Percentiles rank a stretch among this genome's conserved stretches.
Conservation (phyloP, 2,329 filamentous ascomycete species). For the Cladosporium phlei region DNA sequence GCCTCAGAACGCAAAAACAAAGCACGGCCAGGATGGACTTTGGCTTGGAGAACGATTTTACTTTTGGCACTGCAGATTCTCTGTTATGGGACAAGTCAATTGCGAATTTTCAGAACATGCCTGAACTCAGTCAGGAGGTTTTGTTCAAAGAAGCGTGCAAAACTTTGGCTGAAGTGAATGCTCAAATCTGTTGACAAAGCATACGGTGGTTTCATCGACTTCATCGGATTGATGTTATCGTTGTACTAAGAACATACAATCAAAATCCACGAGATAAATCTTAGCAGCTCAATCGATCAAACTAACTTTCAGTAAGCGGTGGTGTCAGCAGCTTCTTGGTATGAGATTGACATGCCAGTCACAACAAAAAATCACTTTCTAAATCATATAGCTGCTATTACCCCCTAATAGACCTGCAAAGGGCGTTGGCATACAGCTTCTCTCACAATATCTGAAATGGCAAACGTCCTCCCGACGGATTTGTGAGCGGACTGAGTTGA, state of each 20-base stretch:
- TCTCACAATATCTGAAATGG: background rate
- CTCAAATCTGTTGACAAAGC: background rate
- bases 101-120: conserved; percentile 15
- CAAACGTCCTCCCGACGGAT: background rate
- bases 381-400: no score
- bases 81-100: conserved; percentile 24
- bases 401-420: background rate
- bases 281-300: background rate
- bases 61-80: conserved; percentile 21
- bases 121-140: background rate
- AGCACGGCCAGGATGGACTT: background rate
- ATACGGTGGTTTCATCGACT: background rate
- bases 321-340: no score
- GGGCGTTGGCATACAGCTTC: background rate
- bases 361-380: no score
- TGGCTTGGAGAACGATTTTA: conserved; percentile 13
- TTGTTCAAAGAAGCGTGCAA: background rate
- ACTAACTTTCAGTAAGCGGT: no score
- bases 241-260: background rate
- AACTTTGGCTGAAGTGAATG: background rate
- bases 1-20: background rate
- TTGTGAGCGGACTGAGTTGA: no score
- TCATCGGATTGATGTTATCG: background rate
- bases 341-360: no score
- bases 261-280: background rate